These are phyloP conservation scores for Calonectria multiphialidica DNA, from an alignment of 2,329 filamentous ascomycete genomes.

Conservation along the genomic window DNA sequence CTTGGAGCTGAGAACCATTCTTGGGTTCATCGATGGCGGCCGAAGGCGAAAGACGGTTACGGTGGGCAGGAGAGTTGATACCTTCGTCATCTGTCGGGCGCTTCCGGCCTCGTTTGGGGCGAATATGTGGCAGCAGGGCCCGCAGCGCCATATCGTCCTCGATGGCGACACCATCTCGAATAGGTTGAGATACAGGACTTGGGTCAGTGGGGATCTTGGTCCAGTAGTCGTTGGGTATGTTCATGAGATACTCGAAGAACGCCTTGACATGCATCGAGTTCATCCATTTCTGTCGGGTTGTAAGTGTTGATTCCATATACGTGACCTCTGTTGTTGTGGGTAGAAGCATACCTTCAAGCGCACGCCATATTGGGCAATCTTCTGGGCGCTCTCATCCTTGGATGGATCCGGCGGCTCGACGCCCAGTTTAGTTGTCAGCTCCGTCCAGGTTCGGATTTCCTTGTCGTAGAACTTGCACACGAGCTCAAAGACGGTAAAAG, in stretches of 20 bases:
- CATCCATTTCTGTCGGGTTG: slow-evolving; percentile 83
- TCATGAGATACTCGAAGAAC: slow-evolving; percentile 91
- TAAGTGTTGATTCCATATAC: slow-evolving; percentile 1
- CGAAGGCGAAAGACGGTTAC: slow-evolving; percentile 70
- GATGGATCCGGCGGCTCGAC: slow-evolving; percentile 86
- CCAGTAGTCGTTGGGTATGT: slow-evolving; percentile 84
- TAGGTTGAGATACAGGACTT: slow-evolving; percentile 72
- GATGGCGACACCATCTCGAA: slow-evolving; percentile 83
- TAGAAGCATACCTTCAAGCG: slow-evolving; percentile 77
- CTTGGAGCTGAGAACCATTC: slow-evolving; percentile 56
- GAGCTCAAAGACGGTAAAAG: slow-evolving; percentile 81
- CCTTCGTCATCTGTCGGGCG: slow-evolving; percentile 72
- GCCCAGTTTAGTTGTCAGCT: slow-evolving; percentile 87
- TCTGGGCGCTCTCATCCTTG: slow-evolving; percentile 91
- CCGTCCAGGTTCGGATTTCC: slow-evolving; percentile 93
- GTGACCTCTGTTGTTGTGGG: not conserved
- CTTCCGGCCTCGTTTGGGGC: slow-evolving; percentile 71
- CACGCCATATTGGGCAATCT: slow-evolving; percentile 95
- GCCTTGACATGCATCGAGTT: slow-evolving; percentile 95
- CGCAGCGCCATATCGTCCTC: slow-evolving; percentile 92
- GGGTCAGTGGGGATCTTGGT: slow-evolving; percentile 76
- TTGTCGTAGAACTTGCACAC: slow-evolving; percentile 83
- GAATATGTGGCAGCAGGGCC: slow-evolving; percentile 83
- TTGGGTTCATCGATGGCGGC: slow-evolving; percentile 55
- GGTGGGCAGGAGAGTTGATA: slow-evolving; percentile 65